A percentile compares a stretch with the other conserved stretches of the same genome.
Conservation (phyloP, 2,329 filamentous ascomycete genomes). For the Parascedosporium putredinis region DNA sequence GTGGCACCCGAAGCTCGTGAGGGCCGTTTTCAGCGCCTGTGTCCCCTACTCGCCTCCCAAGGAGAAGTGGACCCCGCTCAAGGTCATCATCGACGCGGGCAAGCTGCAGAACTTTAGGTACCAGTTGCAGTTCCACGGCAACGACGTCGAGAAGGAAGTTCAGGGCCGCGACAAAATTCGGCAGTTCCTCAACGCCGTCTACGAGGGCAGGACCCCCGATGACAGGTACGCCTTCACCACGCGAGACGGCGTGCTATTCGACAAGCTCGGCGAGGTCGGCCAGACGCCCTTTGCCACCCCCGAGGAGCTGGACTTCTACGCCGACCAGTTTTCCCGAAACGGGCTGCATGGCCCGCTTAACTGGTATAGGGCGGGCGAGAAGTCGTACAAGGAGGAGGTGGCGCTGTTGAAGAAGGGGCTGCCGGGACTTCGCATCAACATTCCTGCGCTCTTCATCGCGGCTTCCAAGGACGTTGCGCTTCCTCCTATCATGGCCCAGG, state of each 20-base stretch:
- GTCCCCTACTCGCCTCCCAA: slow-evolving; percentile 58
- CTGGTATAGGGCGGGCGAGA: slow-evolving; percentile 70
- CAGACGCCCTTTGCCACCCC: slow-evolving; percentile 49
- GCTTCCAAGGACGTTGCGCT: slow-evolving; percentile 64
- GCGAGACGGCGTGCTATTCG: slow-evolving; percentile 51
- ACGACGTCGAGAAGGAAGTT: slow-evolving; percentile 50
- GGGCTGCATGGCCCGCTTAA: slow-evolving; percentile 73
- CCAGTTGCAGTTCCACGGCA: slow-evolving; percentile 68
- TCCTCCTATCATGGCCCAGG: slow-evolving; percentile 56
- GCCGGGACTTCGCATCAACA: slow-evolving; percentile 30
- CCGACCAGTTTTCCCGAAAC: slow-evolving; percentile 56
- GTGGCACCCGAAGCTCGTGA: slow-evolving; percentile 63
- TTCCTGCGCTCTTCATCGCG: slow-evolving; percentile 65
- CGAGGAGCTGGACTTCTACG: slow-evolving; percentile 70
- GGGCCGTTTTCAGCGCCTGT: slow-evolving; percentile 68
- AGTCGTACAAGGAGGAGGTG: slow-evolving; percentile 69
- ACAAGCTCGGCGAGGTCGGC: slow-evolving; percentile 48
- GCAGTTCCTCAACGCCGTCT: slow-evolving; percentile 61
- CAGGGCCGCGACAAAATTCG: slow-evolving; percentile 52
- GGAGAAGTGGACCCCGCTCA: slow-evolving; percentile 41
- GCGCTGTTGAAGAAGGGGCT: slow-evolving; percentile 46
- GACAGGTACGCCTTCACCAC: slow-evolving; percentile 49
- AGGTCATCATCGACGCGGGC: slow-evolving; percentile 44
- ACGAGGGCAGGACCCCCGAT: slow-evolving; percentile 50
- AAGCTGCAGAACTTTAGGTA: slow-evolving; percentile 64